Evolutionary conservation across 164 flowering plant species (phyloP), one percentile per base, ranked within the genome.

Genomic region (Tetrastigma voinierianum): DNA sequence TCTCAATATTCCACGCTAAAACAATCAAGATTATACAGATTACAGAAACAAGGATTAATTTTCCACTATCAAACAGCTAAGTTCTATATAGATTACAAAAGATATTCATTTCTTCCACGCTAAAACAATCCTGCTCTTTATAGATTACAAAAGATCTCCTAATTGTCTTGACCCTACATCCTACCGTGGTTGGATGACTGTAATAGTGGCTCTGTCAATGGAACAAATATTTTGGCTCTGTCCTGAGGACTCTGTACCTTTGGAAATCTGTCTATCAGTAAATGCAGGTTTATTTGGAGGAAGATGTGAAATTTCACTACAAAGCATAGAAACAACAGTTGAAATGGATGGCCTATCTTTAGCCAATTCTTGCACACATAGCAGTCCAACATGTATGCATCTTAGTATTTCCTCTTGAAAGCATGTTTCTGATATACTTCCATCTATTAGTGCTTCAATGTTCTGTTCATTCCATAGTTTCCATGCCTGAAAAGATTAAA

Each of bases 381-480:
- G 54, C n/a, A 73, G 44, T 6, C 70, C 81, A 1, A 83, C 73
- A 10, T 83, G 82, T 62, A 80, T 65, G 66, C 84, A 80, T 65
- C 77, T 76, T n/a, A n/a, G 25, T 1, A 80, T 66, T 32, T 76
- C 82, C 23, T 0, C 47, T 17, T 23, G 10, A 3, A 21, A 17
- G n/a, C 44, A 14, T 47, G 66, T 45, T n/a, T 51, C 66, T 1
- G 51, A 47, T n/a, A 61, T 61, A 17, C 12, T 11, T 7, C 62
- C 46, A 46, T 73, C 74, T 9, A 73, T 56, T 11, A 77, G 48
- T 2, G 49, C 54, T n/a, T 19, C 20, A 3, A 45, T 51, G 13
- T 67, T 66, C 19, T 19, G 52, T 47, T 70, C 72, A 40, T 63
- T 73, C 77, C 80, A 77, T n/a, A 73, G 13, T 19, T 67, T 66